Percentiles rank a stretch among this genome's conserved stretches.
Conservation (phyloP, 768 basidiomycete genomes). For the Amanita jacksonii region DNA sequence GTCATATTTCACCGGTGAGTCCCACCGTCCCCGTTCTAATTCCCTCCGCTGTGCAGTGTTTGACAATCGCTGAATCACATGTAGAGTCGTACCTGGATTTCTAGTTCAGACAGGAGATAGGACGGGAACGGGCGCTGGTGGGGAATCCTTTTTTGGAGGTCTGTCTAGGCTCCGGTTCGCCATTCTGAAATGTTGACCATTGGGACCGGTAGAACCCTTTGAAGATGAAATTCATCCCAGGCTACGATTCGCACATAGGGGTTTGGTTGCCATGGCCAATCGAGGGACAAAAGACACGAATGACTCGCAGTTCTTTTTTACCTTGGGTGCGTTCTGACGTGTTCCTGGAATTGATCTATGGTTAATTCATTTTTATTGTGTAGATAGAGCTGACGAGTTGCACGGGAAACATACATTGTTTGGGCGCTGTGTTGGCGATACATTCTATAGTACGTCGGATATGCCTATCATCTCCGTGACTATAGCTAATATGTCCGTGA, state of each 20-base stretch:
- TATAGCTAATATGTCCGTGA: background rate
- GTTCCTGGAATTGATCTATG: background rate
- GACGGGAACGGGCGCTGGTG: constrained; percentile 84
- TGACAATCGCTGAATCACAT: too few species aligned
- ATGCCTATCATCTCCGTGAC: background rate
- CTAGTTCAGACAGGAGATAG: constrained; percentile 93
- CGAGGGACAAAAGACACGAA: constrained; percentile 81
- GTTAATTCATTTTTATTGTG: background rate
- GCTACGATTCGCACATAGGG: constrained; percentile 81
- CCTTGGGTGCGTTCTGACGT: constrained; percentile 49
- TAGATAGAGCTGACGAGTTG: constrained; percentile 86
- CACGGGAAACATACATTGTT: constrained; percentile 94
- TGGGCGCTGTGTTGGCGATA: constrained; percentile 83
- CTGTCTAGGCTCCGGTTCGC: constrained; percentile 6
- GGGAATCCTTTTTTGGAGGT: constrained; percentile 95
- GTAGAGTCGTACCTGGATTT: constrained; percentile 84
- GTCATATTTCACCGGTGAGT: constrained; percentile 85
- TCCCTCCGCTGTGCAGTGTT: too few species aligned
- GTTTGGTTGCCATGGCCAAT: constrained; percentile 92
- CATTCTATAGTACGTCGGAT: constrained; percentile 66
- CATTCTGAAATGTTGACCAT: background rate
- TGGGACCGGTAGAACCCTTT: constrained; percentile 62
- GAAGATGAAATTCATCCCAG: constrained; percentile 93
- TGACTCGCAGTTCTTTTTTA: constrained; percentile 92
- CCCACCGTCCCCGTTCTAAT: too few species aligned